Evolutionary conservation across 164 flowering plant species (phyloP).

Genomic region (Paratinospora sagittata): DNA sequence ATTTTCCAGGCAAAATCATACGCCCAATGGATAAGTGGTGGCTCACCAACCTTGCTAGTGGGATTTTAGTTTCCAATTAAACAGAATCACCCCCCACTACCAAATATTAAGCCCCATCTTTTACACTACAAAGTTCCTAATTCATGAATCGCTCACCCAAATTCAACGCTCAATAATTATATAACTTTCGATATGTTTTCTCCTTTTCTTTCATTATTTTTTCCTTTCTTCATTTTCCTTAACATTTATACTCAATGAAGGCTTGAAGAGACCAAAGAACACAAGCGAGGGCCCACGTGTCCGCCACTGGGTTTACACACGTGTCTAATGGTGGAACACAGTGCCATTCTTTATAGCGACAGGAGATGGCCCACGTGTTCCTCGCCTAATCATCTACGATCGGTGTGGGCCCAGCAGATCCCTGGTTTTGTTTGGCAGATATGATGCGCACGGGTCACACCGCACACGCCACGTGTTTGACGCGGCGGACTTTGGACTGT

Average conservation of each 20-base stretch:
- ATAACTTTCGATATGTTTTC: neutral
- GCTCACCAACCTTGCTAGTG: neutral
- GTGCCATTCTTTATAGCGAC: neutral
- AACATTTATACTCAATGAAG: no score
- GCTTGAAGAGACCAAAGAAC: slow-evolving; percentile 1
- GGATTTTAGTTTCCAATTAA: neutral
- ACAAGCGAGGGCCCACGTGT: neutral
- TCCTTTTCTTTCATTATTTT: no score
- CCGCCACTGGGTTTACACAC: neutral
- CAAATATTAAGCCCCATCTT: neutral
- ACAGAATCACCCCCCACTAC: neutral
- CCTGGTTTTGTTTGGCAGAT: neutral
- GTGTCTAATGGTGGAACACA: neutral
- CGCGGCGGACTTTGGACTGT: neutral
- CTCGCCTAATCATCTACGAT: neutral
- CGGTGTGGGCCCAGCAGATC: neutral
- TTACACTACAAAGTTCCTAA: no score
- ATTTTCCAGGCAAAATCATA: no score
- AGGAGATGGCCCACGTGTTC: neutral
- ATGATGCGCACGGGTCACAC: neutral
- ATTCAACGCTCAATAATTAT: neutral
- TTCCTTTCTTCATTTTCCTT: no score
- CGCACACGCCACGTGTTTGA: slow-evolving; percentile 1
- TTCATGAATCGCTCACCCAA: neutral
- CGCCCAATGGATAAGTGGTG: no score